Percentiles rank a stretch among this genome's conserved stretches.
Conservation (phyloP, 2,329 filamentous ascomycete genomes). For the Elsinoe arachidis region DNA sequence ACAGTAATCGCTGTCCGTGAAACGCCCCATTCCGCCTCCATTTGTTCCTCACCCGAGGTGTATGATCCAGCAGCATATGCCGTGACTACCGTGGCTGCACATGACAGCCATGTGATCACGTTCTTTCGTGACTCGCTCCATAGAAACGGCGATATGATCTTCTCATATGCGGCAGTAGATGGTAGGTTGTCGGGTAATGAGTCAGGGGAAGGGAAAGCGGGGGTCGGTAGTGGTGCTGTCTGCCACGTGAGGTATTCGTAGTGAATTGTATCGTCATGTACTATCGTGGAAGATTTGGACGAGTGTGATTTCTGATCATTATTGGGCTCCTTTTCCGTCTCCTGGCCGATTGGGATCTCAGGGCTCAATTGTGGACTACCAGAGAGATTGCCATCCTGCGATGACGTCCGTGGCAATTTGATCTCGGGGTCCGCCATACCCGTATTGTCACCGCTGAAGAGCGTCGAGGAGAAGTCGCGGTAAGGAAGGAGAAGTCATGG, state of each 20-base stretch:
- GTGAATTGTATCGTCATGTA: conserved; percentile 32
- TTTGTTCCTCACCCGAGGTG: conserved; percentile 57
- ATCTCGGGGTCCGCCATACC: conserved; percentile 32
- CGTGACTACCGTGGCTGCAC: conserved; percentile 64
- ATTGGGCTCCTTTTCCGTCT: neutral
- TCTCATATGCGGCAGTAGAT: conserved; percentile 52
- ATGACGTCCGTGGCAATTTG: conserved; percentile 24
- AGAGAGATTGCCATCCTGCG: conserved; percentile 15
- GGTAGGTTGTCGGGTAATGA: conserved; percentile 32
- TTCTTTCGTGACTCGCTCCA: conserved; percentile 65
- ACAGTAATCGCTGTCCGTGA: conserved; percentile 58
- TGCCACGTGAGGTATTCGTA: conserved; percentile 56
- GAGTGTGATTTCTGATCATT: neutral
- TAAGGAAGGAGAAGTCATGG: neutral
- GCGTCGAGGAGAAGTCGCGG: neutral
- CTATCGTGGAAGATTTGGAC: neutral
- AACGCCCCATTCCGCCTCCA: conserved; percentile 57
- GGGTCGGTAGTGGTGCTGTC: conserved; percentile 45
- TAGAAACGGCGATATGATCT: conserved; percentile 60
- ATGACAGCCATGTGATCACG: conserved; percentile 64
- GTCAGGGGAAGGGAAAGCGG: conserved; percentile 28
- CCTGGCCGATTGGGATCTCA: neutral
- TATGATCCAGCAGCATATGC: conserved; percentile 78
- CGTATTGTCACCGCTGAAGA: neutral
- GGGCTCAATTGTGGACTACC: neutral